Base-by-base conservation (phyloP, 2,329 filamentous ascomycete genomes). In the Teratosphaeria nubilosa region DNA sequence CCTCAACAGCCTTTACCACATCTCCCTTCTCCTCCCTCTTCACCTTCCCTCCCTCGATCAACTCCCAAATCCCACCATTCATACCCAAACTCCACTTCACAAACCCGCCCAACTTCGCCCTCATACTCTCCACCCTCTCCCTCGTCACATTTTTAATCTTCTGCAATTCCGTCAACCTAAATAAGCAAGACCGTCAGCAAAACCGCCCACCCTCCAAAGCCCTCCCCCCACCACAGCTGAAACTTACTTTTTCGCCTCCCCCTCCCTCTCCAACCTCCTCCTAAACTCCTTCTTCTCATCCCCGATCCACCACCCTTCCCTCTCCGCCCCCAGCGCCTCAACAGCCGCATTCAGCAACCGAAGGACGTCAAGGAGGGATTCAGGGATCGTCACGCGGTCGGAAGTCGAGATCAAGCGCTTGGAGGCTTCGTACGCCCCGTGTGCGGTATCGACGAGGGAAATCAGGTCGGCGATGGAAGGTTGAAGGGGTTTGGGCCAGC, bases 61-160 rank as follows among this genome's bases (percentile, higher is more conserved):
- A 30, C 24, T 57, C 56, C 51, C 56, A 57, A 13, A 52, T 27
- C 16, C 54, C 63, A 5, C 59, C 64, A 27, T 60, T 60, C 60
- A 66, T 62, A 1, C 63, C 62, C 16, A 65, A 45, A 48, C 52
- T 60, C 63, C 64, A 64, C 53, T 57, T 62, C 30, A 63, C 61
- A 30, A 62, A 66, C 45, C 10, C 4, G 3, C 58, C 62, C 30
- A 63, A 54, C 48, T 59, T 64, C 10, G 63, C 63, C 24, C 56
- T 54, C 51, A 64, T 53, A 3, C 55, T 56, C 60, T 63, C 60
- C 16, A 64, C 59, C 24, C 56, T 59, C 1, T 31, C 45, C 13
- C 16, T 45, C 6, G 61, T 61, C n/a, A 32, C 51, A 34, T 64
- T 65, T 51, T 65, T 65, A 55, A 65, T 64, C 55, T 63, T 65